Conservation (phyloP, 2,329 filamentous ascomycete genomes). For the Akanthomyces uredinophilus region DNA sequence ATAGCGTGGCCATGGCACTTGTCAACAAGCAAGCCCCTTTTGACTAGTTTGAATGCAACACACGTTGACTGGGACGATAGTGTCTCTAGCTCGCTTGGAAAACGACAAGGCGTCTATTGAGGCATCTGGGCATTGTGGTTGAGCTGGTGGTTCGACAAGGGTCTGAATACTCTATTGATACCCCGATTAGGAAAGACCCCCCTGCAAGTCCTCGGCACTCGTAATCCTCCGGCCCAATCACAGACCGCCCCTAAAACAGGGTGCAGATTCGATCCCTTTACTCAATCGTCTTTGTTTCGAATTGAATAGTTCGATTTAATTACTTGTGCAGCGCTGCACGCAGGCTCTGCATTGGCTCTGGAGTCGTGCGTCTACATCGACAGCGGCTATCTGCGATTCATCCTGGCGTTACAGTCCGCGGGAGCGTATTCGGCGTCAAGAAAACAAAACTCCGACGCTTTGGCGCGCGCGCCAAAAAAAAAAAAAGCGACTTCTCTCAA, state of each 20-base stretch:
- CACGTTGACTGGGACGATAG: too few relatives aligned
- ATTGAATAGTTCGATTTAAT: background rate
- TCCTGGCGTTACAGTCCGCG: too few relatives aligned
- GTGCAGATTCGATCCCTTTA: background rate
- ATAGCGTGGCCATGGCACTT: background rate
- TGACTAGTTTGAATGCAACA: too few relatives aligned
- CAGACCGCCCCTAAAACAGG: background rate
- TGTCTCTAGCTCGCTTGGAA: background rate
- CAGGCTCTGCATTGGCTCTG: too few relatives aligned
- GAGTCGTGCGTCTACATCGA: too few relatives aligned
- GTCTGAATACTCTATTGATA: conserved; percentile 12
- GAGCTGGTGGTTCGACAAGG: background rate
- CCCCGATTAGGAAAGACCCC: conserved; percentile 14
- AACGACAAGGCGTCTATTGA: background rate
- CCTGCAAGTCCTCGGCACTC: background rate
- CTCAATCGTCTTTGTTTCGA: background rate
- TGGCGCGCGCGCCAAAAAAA: background rate
- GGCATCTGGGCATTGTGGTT: background rate
- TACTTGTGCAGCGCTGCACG: background rate
- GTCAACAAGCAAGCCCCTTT: background rate
- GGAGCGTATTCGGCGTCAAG: too few relatives aligned
- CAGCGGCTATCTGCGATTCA: too few relatives aligned
- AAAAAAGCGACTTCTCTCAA: background rate
- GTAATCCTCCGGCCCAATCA: background rate
- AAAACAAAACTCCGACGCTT: too few relatives aligned